These are phyloP conservation scores for Delitschia confertaspora DNA, from an alignment of 495 filamentous ascomycete species.

Conservation along the genomic window DNA sequence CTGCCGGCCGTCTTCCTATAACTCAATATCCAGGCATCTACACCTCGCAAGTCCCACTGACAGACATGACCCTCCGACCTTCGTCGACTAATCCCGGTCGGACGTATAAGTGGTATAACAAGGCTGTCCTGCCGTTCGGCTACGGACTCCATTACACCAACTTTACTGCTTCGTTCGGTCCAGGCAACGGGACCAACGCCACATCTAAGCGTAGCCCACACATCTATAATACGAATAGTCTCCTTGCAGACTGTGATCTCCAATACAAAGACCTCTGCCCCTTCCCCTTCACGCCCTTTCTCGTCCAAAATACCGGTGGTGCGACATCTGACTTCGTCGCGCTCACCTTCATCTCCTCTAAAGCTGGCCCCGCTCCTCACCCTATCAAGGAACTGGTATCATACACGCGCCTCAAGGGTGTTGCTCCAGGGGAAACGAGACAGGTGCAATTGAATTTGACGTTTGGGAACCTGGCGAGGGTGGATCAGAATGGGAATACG, in stretches of 20 bases:
- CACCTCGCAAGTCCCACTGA: slow-evolving; percentile 43
- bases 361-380: slow-evolving; percentile 48
- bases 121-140: slow-evolving; percentile 46
- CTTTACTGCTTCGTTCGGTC: slow-evolving; percentile 34
- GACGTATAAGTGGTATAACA: slow-evolving; percentile 55
- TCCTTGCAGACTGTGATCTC: slow-evolving; percentile 20
- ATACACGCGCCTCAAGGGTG: slow-evolving; percentile 44
- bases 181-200: slow-evolving; percentile 3
- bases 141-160: slow-evolving; percentile 47
- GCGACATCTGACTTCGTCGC: slow-evolving; percentile 50
- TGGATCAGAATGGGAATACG: slow-evolving; percentile 49
- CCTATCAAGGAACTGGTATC: slow-evolving; percentile 55
- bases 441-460: slow-evolving; percentile 42
- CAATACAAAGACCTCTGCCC: slow-evolving; percentile 24
- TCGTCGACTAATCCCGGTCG: slow-evolving; percentile 37
- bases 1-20: slow-evolving; percentile 47
- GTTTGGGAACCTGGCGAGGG: slow-evolving; percentile 49
- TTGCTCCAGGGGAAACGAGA: slow-evolving; percentile 38
- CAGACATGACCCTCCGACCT: slow-evolving; percentile 48
- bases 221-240: slow-evolving; percentile 28
- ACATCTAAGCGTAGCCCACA: slow-evolving; percentile 3
- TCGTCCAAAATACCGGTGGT: slow-evolving; percentile 46
- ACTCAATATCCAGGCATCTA: slow-evolving; percentile 53
- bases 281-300: slow-evolving; percentile 39
- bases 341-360: slow-evolving; percentile 47